Conservation (phyloP, 177 flowering plant species). For the Vitis hybrid region DNA sequence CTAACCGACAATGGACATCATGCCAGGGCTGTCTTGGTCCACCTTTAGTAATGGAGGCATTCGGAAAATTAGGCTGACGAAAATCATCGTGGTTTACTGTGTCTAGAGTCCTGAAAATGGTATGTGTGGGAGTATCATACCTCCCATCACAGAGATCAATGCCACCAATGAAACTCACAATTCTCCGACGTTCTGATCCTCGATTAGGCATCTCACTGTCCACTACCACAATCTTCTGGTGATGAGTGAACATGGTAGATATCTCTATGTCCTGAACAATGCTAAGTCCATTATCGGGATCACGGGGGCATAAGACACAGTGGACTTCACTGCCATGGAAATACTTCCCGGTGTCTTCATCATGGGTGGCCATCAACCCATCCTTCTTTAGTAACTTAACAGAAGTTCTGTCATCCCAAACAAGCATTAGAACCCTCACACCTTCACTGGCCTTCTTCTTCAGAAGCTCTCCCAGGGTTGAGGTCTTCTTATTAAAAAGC, state of each 20-base stretch:
- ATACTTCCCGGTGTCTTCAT: conserved; percentile 49
- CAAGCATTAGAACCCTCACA: conserved; percentile 61
- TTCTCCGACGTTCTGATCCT: conserved; percentile 36
- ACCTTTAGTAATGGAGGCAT: conserved; percentile 51
- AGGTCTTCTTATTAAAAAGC: conserved; percentile 57
- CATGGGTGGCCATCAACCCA: conserved; percentile 70
- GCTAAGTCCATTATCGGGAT: conserved; percentile 57
- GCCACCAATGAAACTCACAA: conserved; percentile 69
- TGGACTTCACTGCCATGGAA: conserved; percentile 48
- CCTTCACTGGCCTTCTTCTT: conserved; percentile 67
- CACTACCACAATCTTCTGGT: conserved; percentile 64
- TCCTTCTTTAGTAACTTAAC: conserved; percentile 43
- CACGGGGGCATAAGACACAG: conserved; percentile 62
- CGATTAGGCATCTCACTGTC: conserved; percentile 43
- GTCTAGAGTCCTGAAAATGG: conserved; percentile 56
- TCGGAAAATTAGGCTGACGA: conserved; percentile 56
- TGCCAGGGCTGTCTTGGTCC: conserved; percentile 85
- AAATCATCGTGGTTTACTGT: conserved; percentile 57
- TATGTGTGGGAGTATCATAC: conserved; percentile 58
- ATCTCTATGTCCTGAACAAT: conserved; percentile 48
- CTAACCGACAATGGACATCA: conserved; percentile 59
- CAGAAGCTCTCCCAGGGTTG: conserved; percentile 61
- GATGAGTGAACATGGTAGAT: conserved; percentile 74
- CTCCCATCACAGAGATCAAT: conserved; percentile 73
- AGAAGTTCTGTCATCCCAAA: conserved; percentile 78